phyloP scores from a whole-genome alignment of 2,329 filamentous ascomycete genomes.

The Aspergillus sp. region DNA sequence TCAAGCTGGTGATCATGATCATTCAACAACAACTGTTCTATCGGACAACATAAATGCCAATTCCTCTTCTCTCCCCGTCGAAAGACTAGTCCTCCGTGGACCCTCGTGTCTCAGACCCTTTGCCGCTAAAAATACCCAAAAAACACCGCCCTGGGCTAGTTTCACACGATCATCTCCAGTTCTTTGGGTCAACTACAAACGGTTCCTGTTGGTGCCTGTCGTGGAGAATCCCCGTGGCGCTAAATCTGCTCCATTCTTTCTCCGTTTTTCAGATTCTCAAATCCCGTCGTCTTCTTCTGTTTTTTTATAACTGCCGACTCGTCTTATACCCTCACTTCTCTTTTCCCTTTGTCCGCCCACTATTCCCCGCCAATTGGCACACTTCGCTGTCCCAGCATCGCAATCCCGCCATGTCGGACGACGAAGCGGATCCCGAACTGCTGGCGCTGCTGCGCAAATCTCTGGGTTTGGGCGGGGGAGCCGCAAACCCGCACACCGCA shows the following conservation, averaged over 20 bases:
- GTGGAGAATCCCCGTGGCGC: constrained; percentile 7
- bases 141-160: background rate
- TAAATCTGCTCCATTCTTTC: constrained; percentile 1
- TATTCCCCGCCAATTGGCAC: background rate
- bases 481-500: constrained; percentile 55
- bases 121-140: background rate
- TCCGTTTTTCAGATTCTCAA: constrained; percentile 1
- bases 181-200: constrained; percentile 17
- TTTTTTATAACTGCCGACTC: background rate
- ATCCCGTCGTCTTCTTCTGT: background rate
- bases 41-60: too few species aligned
- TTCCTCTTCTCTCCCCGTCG: background rate
- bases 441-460: constrained; percentile 82
- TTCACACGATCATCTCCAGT: background rate
- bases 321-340: background rate
- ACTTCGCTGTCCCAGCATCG: background rate
- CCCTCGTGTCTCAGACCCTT: background rate
- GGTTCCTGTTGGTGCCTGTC: constrained; percentile 10
- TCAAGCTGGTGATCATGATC: background rate
- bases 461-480: constrained; percentile 61
- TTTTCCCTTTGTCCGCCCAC: background rate
- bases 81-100: background rate
- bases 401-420: constrained; percentile 69
- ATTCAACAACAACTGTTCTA: too few species aligned
- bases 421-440: constrained; percentile 85